These are phyloP conservation scores for Claviceps cyperi DNA, from an alignment of 2,329 filamentous ascomycete genomes.

Conservation along the genomic window DNA sequence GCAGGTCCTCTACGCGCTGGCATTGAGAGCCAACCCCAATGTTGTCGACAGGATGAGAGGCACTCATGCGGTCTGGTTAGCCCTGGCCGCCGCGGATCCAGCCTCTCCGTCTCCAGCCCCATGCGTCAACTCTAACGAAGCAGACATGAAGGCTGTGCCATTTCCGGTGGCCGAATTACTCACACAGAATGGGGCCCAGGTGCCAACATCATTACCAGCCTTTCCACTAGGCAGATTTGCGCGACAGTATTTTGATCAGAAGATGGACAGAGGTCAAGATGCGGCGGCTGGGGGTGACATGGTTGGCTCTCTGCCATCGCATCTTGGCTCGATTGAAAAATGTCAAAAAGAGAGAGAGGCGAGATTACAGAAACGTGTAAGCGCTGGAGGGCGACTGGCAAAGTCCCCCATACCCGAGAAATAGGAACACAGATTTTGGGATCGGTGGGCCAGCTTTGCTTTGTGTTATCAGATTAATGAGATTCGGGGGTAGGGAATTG, in stretches of 20 bases:
- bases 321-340: conserved; percentile 29
- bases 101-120: conserved; percentile 51
- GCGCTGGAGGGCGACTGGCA: conserved; percentile 59
- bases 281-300: conserved; percentile 39
- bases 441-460: conserved; percentile 23
- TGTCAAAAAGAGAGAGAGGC: conserved; percentile 49
- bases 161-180: conserved; percentile 87
- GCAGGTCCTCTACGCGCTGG: conserved; percentile 79
- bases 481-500: conserved; percentile 13
- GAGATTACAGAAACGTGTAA: conserved; percentile 64
- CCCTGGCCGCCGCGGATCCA: conserved; percentile 83
- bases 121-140: conserved; percentile 26
- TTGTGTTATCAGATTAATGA: conserved; percentile 23
- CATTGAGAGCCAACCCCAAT: conserved; percentile 77
- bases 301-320: conserved; percentile 43
- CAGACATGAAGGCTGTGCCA: conserved; percentile 41
- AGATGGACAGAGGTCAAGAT: conserved; percentile 33
- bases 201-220: conserved; percentile 59
- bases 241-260: conserved; percentile 74
- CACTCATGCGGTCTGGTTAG: conserved; percentile 81
- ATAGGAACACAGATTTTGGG: conserved; percentile 32
- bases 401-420: conserved; percentile 49
- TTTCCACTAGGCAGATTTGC: conserved; percentile 75
- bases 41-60: conserved; percentile 70
- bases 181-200: conserved; percentile 83